Conservation (phyloP, 352 stramenopile genomes). For the Halophytophthora batemanensis region DNA sequence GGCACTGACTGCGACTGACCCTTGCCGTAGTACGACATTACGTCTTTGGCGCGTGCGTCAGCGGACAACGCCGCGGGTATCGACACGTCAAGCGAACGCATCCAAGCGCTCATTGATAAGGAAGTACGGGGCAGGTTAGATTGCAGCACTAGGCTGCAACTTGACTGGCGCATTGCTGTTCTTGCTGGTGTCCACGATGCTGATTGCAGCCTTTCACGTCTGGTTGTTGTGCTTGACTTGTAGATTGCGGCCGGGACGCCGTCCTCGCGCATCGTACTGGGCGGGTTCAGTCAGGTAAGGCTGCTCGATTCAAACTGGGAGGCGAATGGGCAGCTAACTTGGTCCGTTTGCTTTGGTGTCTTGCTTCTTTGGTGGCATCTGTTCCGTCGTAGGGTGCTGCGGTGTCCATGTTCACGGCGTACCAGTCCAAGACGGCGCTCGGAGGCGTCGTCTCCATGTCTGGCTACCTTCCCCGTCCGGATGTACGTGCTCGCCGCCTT, state of each 20-base stretch:
- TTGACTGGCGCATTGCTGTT: too few species aligned
- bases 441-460: conserved; percentile 72
- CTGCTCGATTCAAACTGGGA: too few species aligned
- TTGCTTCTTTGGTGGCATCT: background rate
- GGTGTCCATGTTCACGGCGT: conserved; percentile 85
- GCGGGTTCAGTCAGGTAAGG: conserved; percentile 91
- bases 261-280: conserved; percentile 90
- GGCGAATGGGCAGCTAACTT: too few species aligned
- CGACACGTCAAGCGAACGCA: conserved; percentile 60
- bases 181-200: too few species aligned
- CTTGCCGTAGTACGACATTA: conserved; percentile 88
- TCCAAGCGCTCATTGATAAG: conserved; percentile 84
- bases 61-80: conserved; percentile 90
- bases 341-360: too few species aligned
- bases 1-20: background rate
- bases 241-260: conserved; percentile 65
- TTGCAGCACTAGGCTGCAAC: too few species aligned
- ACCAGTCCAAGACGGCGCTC: conserved; percentile 54
- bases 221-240: background rate
- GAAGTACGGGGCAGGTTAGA: too few species aligned
- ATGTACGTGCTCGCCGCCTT: conserved; percentile 19
- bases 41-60: conserved; percentile 80
- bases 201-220: too few species aligned
- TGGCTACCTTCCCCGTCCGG: conserved; percentile 63
- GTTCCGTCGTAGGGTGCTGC: conserved; percentile 64